Conservation (phyloP, 805 yeast species). For the Alloascoidea africana region DNA sequence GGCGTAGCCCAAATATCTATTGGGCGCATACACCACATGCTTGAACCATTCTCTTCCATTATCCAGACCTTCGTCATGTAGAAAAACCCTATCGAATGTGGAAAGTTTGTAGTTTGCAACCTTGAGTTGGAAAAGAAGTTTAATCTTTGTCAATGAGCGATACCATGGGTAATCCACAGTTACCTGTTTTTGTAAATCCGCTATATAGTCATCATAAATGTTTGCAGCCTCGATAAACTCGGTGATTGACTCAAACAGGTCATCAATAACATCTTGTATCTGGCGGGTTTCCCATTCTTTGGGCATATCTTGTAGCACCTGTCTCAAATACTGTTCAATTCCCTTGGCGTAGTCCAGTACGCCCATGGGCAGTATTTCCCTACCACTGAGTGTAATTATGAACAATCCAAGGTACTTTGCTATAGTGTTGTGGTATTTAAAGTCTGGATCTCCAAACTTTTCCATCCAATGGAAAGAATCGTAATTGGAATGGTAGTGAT, state of each 20-base stretch:
- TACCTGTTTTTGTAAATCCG: constrained; percentile 32
- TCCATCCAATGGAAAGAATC: constrained; percentile 65
- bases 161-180: constrained; percentile 71
- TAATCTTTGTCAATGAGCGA: constrained; percentile 39
- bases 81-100: constrained; percentile 29
- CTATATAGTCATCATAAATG: constrained; percentile 32
- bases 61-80: constrained; percentile 31
- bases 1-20: constrained; percentile 44
- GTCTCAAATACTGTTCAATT: constrained; percentile 22
- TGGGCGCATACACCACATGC: constrained; percentile 44
- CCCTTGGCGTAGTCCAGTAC: constrained; percentile 24
- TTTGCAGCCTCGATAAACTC: constrained; percentile 17
- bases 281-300: constrained; percentile 4
- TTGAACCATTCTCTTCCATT: constrained; percentile 37
- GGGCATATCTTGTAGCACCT: constrained; percentile 22
- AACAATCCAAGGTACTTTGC: constrained; percentile 38
- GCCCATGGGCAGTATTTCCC: constrained; percentile 28
- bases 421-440: constrained; percentile 39
- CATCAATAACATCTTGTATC: constrained; percentile 6
- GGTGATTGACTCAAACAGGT: constrained; percentile 9
- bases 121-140: constrained; percentile 40
- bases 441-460: constrained; percentile 45
- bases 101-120: constrained; percentile 24
- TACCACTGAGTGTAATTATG: constrained; percentile 31
- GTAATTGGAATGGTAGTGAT: constrained; percentile 65